Conservation (phyloP, 768 basidiomycete genomes). For the Rhizopogon sp. region DNA sequence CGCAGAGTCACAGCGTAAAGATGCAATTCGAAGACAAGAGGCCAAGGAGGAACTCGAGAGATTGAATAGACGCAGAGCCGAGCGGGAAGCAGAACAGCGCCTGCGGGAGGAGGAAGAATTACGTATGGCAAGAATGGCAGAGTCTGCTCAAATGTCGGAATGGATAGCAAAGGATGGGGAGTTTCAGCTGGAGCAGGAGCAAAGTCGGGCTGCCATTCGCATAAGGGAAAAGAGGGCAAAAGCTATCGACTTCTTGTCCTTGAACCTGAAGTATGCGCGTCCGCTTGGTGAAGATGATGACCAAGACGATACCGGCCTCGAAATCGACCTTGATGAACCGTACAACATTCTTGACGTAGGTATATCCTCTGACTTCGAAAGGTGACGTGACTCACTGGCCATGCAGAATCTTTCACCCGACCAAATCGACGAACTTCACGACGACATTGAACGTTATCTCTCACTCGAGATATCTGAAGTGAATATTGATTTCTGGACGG, state of each 20-base stretch:
- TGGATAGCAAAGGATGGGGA: constrained; percentile 97
- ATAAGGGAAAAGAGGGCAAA: constrained; percentile 96
- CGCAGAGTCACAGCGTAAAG: constrained; percentile 74
- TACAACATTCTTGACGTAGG: constrained; percentile 95
- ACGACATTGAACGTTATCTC: constrained; percentile 91
- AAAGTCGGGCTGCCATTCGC: constrained; percentile 85
- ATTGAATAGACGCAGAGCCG: constrained; percentile 84
- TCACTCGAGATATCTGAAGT: constrained; percentile 76
- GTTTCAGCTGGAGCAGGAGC: constrained; percentile 94
- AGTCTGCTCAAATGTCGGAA: constrained; percentile 96
- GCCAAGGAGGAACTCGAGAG: constrained; percentile 95
- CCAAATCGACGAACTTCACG: constrained; percentile 90
- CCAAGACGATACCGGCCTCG: constrained; percentile 83
- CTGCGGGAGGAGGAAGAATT: constrained; percentile 92
- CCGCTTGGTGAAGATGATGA: constrained; percentile 64
- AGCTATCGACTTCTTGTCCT: constrained; percentile 95
- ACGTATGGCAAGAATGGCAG: constrained; percentile 81
- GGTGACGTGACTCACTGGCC: constrained; percentile 5
- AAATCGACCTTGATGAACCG: constrained; percentile 97
- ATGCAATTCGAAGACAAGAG: constrained; percentile 78
- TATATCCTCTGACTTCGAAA: constrained; percentile 3
- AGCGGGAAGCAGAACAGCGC: constrained; percentile 85
- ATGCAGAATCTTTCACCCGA: constrained; percentile 74
- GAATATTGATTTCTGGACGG: constrained; percentile 98
- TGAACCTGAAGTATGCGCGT: constrained; percentile 92